These are phyloP conservation scores for Schizophyllum amplum DNA, from an alignment of 1,284 basidiomycete species.

Conservation along the genomic window DNA sequence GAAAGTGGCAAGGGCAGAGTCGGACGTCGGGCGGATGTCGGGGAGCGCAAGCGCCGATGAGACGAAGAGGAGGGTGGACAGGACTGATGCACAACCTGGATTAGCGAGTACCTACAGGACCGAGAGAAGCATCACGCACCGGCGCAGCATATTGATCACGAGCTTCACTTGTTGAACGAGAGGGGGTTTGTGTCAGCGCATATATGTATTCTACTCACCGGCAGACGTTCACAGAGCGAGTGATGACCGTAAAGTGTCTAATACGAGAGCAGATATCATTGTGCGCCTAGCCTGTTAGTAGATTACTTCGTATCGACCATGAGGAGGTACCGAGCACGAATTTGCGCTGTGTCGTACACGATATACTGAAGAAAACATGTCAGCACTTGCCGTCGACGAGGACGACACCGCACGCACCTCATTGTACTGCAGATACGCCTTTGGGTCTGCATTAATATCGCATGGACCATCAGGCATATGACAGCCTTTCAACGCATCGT, in stretches of 20 bases:
- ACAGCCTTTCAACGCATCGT: slow-evolving; percentile 43
- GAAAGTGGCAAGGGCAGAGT: not conserved
- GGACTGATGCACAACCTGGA: too few species aligned
- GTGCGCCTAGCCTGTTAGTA: too few species aligned
- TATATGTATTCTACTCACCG: too few species aligned
- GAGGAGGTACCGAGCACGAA: slow-evolving; percentile 31
- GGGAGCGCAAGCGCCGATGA: not conserved
- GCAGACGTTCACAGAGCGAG: too few species aligned
- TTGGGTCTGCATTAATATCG: slow-evolving; percentile 21
- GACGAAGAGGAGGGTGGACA: not conserved
- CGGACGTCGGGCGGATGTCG: not conserved
- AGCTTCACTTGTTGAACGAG: too few species aligned
- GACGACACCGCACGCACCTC: slow-evolving; percentile 7
- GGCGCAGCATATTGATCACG: too few species aligned
- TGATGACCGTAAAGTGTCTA: too few species aligned
- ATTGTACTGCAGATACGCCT: slow-evolving; percentile 17
- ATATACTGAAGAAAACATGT: slow-evolving; percentile 14
- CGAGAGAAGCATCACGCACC: too few species aligned
- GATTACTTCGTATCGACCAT: slow-evolving; percentile 33
- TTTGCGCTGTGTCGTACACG: slow-evolving; percentile 32
- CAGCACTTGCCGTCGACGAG: slow-evolving; percentile 9
- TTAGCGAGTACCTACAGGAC: too few species aligned
- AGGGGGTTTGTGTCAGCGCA: too few species aligned
- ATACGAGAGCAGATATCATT: too few species aligned
- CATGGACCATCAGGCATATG: slow-evolving; percentile 50